phyloP scores from a whole-genome alignment of 345 rosid genomes.

The Erodium maritimum region DNA sequence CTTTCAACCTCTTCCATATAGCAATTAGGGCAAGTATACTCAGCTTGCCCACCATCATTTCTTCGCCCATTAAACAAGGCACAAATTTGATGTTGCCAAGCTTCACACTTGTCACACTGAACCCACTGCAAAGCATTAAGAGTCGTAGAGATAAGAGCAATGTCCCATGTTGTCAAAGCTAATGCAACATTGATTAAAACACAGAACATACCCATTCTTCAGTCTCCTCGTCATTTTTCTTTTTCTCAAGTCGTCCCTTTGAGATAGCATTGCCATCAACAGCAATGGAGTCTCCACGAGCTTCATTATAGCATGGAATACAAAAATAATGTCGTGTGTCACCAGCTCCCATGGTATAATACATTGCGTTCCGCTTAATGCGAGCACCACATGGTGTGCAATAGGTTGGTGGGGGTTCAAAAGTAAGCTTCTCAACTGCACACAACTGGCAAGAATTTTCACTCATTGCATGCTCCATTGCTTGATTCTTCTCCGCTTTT shows the following conservation, averaged over 20 bases:
- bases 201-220: constrained; percentile 85
- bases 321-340: constrained; percentile 88
- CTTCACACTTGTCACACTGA: constrained; percentile 99
- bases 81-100: constrained; percentile 99
- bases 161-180: constrained; percentile 7
- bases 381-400: constrained; percentile 96
- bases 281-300: constrained; percentile 71
- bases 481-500: constrained; percentile 91
- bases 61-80: constrained; percentile 94
- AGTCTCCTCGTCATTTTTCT: constrained; percentile 96
- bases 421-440: constrained; percentile 96
- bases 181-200: background rate
- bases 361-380: constrained; percentile 95
- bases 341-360: constrained; percentile 79
- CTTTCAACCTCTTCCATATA: constrained; percentile 75
- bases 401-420: constrained; percentile 96
- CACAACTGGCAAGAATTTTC: constrained; percentile 97
- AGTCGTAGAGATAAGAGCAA: constrained; percentile 8
- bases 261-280: constrained; percentile 59
- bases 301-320: constrained; percentile 88
- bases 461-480: constrained; percentile 93
- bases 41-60: constrained; percentile 99
- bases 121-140: constrained; percentile 71
- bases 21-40: constrained; percentile 97
- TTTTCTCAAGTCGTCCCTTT: constrained; percentile 84